Conservation (phyloP, 768 basidiomycete genomes). For the Boletus tomentosulus region DNA sequence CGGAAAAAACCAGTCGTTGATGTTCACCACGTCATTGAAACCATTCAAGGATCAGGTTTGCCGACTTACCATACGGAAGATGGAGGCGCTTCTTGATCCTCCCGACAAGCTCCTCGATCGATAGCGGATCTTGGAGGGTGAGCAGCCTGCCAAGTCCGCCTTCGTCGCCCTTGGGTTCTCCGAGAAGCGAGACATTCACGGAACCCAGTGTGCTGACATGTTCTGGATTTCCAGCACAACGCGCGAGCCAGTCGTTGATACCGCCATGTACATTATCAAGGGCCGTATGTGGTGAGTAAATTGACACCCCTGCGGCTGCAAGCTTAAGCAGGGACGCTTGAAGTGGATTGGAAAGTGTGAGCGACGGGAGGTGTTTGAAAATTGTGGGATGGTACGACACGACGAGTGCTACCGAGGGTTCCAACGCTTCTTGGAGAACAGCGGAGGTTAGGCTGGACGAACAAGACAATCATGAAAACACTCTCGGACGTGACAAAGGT, state of each 20-base stretch:
- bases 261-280: conserved; percentile 83
- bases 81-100: conserved; percentile 69
- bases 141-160: conserved; percentile 71
- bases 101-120: conserved; percentile 55
- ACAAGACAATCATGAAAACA: conserved; percentile 19
- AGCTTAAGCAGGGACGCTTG: conserved; percentile 79
- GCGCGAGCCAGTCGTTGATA: conserved; percentile 86
- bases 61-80: conserved; percentile 50
- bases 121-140: conserved; percentile 51
- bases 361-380: conserved; percentile 66
- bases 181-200: conserved; percentile 31
- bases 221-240: conserved; percentile 41
- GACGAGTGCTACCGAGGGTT: conserved; percentile 58
- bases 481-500: conserved; percentile 3
- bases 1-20: not conserved
- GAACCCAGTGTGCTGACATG: conserved; percentile 27
- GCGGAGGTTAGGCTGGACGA: conserved; percentile 61
- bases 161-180: conserved; percentile 40
- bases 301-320: conserved; percentile 75
- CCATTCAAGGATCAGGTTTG: conserved; percentile 9
- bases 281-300: conserved; percentile 86
- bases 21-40: conserved; percentile 9
- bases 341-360: conserved; percentile 75
- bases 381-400: conserved; percentile 85
- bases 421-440: conserved; percentile 66